Evolutionary conservation across 2,329 filamentous ascomycete species (phyloP).

Genomic region (Colletotrichum incanum): DNA sequence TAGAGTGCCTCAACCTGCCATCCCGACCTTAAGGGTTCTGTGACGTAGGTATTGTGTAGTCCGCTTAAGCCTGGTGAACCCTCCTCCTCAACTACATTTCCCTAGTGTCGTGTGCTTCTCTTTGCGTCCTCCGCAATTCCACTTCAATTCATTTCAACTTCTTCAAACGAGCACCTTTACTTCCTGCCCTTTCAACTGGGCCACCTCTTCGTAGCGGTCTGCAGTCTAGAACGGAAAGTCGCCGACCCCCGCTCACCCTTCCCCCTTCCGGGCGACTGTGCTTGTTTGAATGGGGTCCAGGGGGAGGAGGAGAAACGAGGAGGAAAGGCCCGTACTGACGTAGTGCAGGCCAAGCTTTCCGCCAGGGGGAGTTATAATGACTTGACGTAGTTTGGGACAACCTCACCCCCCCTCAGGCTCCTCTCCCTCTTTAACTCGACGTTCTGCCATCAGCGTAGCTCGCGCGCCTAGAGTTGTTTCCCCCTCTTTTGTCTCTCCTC

Average conservation of each 20-base stretch:
- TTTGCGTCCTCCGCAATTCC: not conserved
- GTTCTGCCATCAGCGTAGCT: not conserved
- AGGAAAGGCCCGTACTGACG: conserved; percentile 25
- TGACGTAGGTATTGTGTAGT: conserved; percentile 28
- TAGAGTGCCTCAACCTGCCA: not conserved
- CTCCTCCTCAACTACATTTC: conserved; percentile 1
- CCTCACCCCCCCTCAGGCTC: not conserved
- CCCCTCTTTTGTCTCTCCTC: not conserved
- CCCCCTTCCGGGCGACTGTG: not conserved
- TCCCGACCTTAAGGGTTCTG: not conserved
- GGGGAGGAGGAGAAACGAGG: conserved; percentile 8
- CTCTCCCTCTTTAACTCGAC: conserved; percentile 1
- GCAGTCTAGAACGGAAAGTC: not conserved
- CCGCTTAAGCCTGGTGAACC: not conserved
- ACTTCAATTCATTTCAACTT: not conserved
- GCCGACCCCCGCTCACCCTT: not conserved
- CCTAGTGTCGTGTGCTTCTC: not conserved
- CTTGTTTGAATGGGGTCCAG: conserved; percentile 4
- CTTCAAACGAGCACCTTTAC: not conserved
- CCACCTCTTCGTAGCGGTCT: not conserved
- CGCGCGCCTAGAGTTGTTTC: not conserved
- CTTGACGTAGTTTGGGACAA: conserved; percentile 15
- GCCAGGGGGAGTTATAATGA: not conserved
- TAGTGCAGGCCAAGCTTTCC: conserved; percentile 29
- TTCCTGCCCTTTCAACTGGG: not conserved